Base-by-base conservation (phyloP, 371 early-diverging fungal genomes). In the Batrachochytrium dendrobatidis region DNA sequence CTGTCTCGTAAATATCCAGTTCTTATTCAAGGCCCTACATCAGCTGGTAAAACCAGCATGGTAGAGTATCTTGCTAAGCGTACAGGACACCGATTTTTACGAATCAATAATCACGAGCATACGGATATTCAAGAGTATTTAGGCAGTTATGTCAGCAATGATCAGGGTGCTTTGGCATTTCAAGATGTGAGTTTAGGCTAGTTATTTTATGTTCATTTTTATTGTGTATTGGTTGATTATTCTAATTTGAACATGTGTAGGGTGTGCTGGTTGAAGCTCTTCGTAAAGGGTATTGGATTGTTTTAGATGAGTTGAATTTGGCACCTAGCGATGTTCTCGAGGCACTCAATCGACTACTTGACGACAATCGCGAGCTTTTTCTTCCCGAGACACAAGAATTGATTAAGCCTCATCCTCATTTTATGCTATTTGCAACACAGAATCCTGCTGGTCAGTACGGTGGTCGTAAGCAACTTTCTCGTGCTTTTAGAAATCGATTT, bases 21-120 rank as follows among this genome's bases (percentile, higher is more conserved):
- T n/a, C 76, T 99, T 64, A 91, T 99, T 62, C 99, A 99, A 78
- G 99, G 99, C 20, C 98, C 98, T 18, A 99, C 99, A 0, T 96
- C 97, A 20, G 93, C 96, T 30, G 99, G 99, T 60, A 99, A 99
- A 74, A 99, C 99, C 0, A 90, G 91, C 61, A 94, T 99, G 89
- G 89, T 99, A 53, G 93, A 94, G 68, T 93, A 95, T 63, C 73
- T 99, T 58, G 98, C 99, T n/a, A 87, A 89, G 52, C 72, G 80
- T 50, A 90, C 93, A 0, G 91, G 92, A 10, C 97, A 95, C 75
- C 79, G 82, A 20, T 93, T 99, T 71, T 92, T 99, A 7, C 88
- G 99, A 61, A 95, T 99, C 74, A 99, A 99, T 80, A 99, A 99
- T 73, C 99, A 99, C 76, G 99, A 99, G 73, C 97, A 99, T 71